phyloP scores from a whole-genome alignment of 2,329 filamentous ascomycete genomes.

The Colletotrichum brevisporum region DNA sequence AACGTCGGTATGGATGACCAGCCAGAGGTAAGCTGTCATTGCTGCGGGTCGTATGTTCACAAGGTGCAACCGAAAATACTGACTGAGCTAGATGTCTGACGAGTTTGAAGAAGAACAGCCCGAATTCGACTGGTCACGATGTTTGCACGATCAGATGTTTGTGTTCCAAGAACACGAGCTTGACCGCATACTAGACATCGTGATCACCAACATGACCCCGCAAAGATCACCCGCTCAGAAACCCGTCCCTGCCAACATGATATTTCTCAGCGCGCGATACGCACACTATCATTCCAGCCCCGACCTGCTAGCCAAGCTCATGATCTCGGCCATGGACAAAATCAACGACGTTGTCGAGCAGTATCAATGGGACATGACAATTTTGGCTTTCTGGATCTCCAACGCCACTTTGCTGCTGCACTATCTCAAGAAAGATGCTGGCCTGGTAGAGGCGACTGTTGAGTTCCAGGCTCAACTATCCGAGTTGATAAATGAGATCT shows the following conservation, averaged over 20 bases:
- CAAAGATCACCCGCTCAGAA: slow-evolving; percentile 97
- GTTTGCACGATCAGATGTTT: slow-evolving; percentile 98
- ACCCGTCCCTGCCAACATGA: slow-evolving; percentile 95
- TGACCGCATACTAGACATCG: slow-evolving; percentile 90
- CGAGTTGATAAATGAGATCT: slow-evolving; percentile 97
- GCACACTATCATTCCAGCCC: slow-evolving; percentile 95
- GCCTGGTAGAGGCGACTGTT: slow-evolving; percentile 39
- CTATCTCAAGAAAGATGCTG: slow-evolving; percentile 84
- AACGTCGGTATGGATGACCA: slow-evolving; percentile 97
- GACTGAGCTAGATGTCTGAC: slow-evolving; percentile 58
- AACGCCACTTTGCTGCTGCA: slow-evolving; percentile 96
- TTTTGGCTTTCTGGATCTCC: slow-evolving; percentile 98
- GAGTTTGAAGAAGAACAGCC: slow-evolving; percentile 91
- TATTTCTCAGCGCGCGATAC: slow-evolving; percentile 95
- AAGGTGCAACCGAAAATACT: slow-evolving; percentile 43
- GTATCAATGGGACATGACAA: slow-evolving; percentile 99
- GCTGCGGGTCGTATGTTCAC: slow-evolving; percentile 29
- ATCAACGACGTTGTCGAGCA: slow-evolving; percentile 97
- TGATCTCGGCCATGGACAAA: slow-evolving; percentile 91
- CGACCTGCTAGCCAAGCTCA: slow-evolving; percentile 84
- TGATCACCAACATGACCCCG: slow-evolving; percentile 98
- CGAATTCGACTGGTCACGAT: slow-evolving; percentile 96
- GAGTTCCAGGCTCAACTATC: slow-evolving; percentile 94
- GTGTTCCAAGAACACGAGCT: slow-evolving; percentile 97
- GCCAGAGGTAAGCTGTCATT: slow-evolving; percentile 77